Evolutionary conservation across 768 basidiomycete genomes (phyloP).

Genomic region (Artomyces pyxidatus): DNA sequence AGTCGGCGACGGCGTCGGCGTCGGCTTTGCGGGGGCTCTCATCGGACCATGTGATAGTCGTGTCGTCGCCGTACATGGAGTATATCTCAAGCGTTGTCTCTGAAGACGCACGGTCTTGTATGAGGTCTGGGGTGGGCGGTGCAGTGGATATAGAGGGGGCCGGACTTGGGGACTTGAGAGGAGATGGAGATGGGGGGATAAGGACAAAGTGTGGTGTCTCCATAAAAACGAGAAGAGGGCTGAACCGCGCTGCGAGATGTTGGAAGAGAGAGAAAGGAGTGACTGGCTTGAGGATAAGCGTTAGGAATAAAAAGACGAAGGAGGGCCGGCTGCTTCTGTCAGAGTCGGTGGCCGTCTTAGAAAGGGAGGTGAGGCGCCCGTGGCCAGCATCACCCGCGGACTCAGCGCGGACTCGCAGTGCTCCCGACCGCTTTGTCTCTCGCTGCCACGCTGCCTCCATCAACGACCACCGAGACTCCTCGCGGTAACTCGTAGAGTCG

Average conservation of each 20-base stretch:
- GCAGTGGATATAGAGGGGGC: conserved; percentile 9
- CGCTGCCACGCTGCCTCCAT: no score
- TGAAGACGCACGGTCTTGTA: conserved; percentile 47
- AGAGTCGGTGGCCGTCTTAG: not conserved
- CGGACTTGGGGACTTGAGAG: not conserved
- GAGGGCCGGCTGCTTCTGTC: conserved; percentile 15
- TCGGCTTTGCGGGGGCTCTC: conserved; percentile 29
- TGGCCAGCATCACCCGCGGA: no score
- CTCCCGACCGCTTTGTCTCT: no score
- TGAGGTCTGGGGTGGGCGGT: conserved; percentile 29
- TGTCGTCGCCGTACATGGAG: conserved; percentile 75
- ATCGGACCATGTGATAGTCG: conserved; percentile 14
- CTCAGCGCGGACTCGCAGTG: no score
- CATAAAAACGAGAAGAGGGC: conserved; percentile 11
- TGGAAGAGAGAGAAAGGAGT: not conserved
- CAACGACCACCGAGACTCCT: no score
- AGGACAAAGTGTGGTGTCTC: conserved; percentile 14
- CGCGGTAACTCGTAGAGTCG: no score
- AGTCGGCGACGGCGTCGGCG: conserved; percentile 15
- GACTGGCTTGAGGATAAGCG: conserved; percentile 2
- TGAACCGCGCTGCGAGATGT: not conserved
- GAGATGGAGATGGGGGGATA: conserved; percentile 6
- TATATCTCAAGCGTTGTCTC: conserved; percentile 80
- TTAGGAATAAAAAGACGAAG: not conserved
- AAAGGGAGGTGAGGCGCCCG: not conserved